Conservation (phyloP, 2,329 filamentous ascomycete species). For the Trichophyton simii region DNA sequence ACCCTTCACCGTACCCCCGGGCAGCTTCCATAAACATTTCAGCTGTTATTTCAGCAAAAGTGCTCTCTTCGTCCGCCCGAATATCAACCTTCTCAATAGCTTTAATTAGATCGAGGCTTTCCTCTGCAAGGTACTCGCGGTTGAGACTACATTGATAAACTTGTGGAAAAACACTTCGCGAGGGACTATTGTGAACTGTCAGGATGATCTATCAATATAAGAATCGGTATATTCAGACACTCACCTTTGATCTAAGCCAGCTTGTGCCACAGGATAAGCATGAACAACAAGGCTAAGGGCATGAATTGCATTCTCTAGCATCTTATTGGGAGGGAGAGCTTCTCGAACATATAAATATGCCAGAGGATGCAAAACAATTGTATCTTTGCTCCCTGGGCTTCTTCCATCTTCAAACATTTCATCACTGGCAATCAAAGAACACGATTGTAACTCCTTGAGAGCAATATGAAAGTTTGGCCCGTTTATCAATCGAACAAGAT, state of each 20-base stretch:
- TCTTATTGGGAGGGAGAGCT: neutral
- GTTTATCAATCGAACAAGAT: slow-evolving; percentile 4
- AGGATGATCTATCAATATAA: neutral
- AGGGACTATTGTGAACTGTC: neutral
- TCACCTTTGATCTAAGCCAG: slow-evolving; percentile 3
- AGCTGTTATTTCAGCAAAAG: neutral
- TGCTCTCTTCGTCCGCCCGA: neutral
- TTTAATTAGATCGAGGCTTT: neutral
- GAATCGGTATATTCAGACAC: neutral
- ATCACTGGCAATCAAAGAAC: slow-evolving; percentile 2
- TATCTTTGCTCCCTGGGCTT: neutral
- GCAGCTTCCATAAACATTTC: slow-evolving; percentile 6
- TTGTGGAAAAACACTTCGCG: neutral
- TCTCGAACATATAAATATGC: slow-evolving; percentile 6
- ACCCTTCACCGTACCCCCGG: slow-evolving; percentile 6
- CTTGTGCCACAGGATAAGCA: slow-evolving; percentile 2
- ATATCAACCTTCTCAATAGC: neutral
- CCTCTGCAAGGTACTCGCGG: neutral
- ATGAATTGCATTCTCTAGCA: slow-evolving; percentile 2
- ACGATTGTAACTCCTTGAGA: neutral
- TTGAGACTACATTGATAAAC: slow-evolving; percentile 5
- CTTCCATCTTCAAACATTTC: neutral
- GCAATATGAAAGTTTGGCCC: slow-evolving; percentile 2
- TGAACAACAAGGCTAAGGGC: slow-evolving; percentile 6
- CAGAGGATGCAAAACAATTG: slow-evolving; percentile 6